Evolutionary conservation across 140 eudicot species (phyloP), one percentile per base, ranked within the genome.

Genomic region (Erigeron philadelphicus): DNA sequence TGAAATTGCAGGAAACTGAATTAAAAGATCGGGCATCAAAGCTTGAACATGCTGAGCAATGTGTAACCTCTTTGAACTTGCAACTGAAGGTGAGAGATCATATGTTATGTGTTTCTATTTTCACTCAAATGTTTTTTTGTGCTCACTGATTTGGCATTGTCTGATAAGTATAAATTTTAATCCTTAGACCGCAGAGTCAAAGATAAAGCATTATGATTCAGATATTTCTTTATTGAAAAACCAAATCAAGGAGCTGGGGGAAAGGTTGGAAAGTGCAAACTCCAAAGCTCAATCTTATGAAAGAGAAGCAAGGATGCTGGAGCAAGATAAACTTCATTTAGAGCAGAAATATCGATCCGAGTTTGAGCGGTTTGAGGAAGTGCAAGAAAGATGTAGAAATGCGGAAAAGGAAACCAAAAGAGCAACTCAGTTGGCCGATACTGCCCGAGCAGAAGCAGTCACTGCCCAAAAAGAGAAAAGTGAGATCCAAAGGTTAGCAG

Each of bases 381-480:
- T 87, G 69, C 86, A 89, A 52, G 89, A 83, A 56, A 83, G 99
- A 76, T 87, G 95, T 66, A 89, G 67, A 83, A 66, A 53, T 25
- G 95, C 99, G 7, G 97, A 94, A 71, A 82, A 61, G 44, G 99
- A 89, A 74, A 95, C 99, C n/a, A 89, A 89, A 77, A 65, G 97
- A 70, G 95, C 97, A 19, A 85, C 81, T 3, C 89, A 87, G 75
- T 15, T 89, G 53, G 99, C 99, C 25, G 99, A 94, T 60, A 67
- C 74, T 66, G 99, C 91, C 17, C 82, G 99, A 52, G 94, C 87
- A 13, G 95, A 94, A 79, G 99, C 99, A 16, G 87, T 71, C 50
- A 66, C 84, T 68, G 95, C 97, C 64, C 99, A 87, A 70, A 89
- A 79, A 71, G 99, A 87, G 38, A 94, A 81, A 74, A 81, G 65